phyloP scores from a whole-genome alignment of 2,329 filamentous ascomycete species.

The Eurotiales sp. region DNA sequence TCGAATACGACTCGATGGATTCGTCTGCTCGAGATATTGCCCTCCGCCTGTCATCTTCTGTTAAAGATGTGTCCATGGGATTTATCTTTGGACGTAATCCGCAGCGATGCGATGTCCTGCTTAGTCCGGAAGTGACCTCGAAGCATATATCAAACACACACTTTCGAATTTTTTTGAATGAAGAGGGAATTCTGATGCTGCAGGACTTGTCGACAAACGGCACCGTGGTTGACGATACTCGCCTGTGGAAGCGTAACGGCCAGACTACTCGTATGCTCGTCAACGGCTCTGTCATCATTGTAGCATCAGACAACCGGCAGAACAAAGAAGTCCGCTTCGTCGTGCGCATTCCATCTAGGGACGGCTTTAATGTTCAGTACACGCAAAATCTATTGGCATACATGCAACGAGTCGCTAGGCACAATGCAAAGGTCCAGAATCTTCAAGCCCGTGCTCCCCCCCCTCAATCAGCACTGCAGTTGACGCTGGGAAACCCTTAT shows the following conservation, averaged over 20 bases:
- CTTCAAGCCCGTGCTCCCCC: constrained; percentile 22
- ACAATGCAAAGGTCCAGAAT: constrained; percentile 21
- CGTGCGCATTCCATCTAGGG: constrained; percentile 75
- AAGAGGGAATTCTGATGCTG: constrained; percentile 82
- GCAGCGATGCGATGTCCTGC: constrained; percentile 65
- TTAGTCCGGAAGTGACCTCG: constrained; percentile 65
- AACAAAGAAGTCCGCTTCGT: constrained; percentile 71
- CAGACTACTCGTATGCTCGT: constrained; percentile 62
- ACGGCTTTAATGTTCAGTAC: constrained; percentile 66
- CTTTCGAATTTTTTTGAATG: constrained; percentile 88
- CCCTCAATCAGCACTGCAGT: constrained; percentile 28
- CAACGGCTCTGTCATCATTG: constrained; percentile 69
- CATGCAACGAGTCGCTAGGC: constrained; percentile 44
- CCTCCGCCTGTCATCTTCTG: constrained; percentile 69
- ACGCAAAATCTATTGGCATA: constrained; percentile 66
- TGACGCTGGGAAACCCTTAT: constrained; percentile 42
- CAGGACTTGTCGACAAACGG: constrained; percentile 96
- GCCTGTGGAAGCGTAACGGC: constrained; percentile 55
- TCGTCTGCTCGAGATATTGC: constrained; percentile 60
- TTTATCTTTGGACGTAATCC: constrained; percentile 83
- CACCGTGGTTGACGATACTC: constrained; percentile 72
- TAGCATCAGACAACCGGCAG: constrained; percentile 52
- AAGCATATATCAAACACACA: constrained; percentile 89
- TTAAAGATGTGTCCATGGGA: constrained; percentile 66
- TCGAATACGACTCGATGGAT: constrained; percentile 39